Evolutionary conservation across 768 basidiomycete genomes (phyloP), one percentile per base, ranked within the genome.

Genomic region (Rhizopogon rudus): DNA sequence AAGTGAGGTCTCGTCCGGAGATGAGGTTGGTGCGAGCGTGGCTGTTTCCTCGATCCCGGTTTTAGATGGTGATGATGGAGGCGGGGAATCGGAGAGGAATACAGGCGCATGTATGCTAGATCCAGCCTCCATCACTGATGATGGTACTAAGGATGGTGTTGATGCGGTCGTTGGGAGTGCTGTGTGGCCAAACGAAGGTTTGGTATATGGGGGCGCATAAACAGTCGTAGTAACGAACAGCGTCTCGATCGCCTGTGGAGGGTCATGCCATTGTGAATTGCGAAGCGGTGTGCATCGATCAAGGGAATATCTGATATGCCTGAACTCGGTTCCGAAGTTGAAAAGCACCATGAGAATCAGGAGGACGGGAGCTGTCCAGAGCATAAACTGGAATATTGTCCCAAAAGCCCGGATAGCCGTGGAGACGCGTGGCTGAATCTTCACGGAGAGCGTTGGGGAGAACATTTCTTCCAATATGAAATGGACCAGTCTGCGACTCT

Each of bases 381-480:
- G 54, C 29, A 50, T 50, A 33, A 57, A 42, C 46, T 52, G 59
- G 54, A 60, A 54, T 28, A 58, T 8, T 25, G 56, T 63, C 41
- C 58, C 53, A 28, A 60, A 51, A 46, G 52, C 50, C 51, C 17
- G 51, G 54, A 58, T 6, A 33, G 28, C 52, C 9, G 22, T 49
- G 48, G 59, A 33, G 40, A 51, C 29, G 17, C 54, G 16, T 4
- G 50, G 58, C 48, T 60, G 59, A 20, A 54, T 49, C 14, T 61
- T 61, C 25, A 86, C 52, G 41, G 74, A 75, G 12, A 88, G 65
- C 22, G 72, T 74, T 3, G 87, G 84, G 61, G 79, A 76, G 65
- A 84, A 86, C 61, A 78, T 81, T 58, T 76, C 80, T 52, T 78
- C 77, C 61, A 81, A 65, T 14, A 78, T 80, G 63, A 80, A 84